Base-by-base conservation (phyloP, 257 asterid genomes). In the Salvia miltiorrhiza region DNA sequence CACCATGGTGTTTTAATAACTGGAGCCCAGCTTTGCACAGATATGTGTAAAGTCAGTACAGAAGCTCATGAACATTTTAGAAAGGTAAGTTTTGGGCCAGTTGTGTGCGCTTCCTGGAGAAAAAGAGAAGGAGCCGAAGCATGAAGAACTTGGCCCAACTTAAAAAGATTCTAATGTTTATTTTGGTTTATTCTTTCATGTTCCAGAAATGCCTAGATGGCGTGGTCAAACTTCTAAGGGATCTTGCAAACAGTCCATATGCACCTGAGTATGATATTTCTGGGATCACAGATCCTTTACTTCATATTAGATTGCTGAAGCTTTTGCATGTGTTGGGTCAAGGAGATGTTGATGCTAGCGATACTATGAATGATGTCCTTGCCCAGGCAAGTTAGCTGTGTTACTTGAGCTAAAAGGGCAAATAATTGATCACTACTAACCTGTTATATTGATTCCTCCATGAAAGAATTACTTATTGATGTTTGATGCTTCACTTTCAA, bases 1-100 rank as follows among this genome's bases (percentile, higher is more conserved):
- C 99, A 94, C 80, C 99, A 94, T 72, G 99, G 98, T 55, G 99
- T 91, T 57, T 78, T 94, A 64, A 59, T 91, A 75, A 94, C 98
- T 23, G 97, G 98, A 71, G 83, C 87, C 67, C 99, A 89, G 83
- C 97, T 94, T 72, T 72, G 96, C 79, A 77, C 83, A 48, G 98
- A 94, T 75, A 79, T 94, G 80, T 91, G 97, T 82, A 86, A 83
- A 79, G 73, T 81, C 83, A 89, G 95, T 83, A 65, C 87, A 19
- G 98, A 94, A 81, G 98, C 97, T 73, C 95, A 87, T 63, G 95
- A 94, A 67, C 74, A 83, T 88, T 83, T 91, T 62, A 90, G 93
- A 79, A 88, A 84, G 96, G 99, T 89, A 78, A 70, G 40, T 74
- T 45, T 65, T n/a, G 24, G 26, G 43, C 33, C 63, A 56, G 16